phyloP scores from a whole-genome alignment of 2,329 filamentous ascomycete genomes.

The Ophiostoma perfectum region DNA sequence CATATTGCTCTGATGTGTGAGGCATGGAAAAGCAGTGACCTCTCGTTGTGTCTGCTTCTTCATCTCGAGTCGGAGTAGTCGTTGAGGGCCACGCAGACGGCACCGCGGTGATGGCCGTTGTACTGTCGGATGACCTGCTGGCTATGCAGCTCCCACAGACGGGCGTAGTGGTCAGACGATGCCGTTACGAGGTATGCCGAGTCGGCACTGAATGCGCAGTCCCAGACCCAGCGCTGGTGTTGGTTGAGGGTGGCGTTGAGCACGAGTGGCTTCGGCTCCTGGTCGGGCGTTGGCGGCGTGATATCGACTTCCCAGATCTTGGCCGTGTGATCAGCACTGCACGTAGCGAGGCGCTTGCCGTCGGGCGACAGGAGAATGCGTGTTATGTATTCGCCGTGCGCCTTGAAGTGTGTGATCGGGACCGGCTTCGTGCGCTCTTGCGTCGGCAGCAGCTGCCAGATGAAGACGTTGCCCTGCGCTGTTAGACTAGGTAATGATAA shows the following conservation, averaged over 20 bases:
- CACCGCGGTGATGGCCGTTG: constrained; percentile 86
- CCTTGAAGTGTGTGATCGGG: constrained; percentile 81
- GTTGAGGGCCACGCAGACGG: constrained; percentile 88
- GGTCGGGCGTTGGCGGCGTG: constrained; percentile 41
- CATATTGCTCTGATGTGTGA: too few species aligned
- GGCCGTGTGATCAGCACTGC: constrained; percentile 86
- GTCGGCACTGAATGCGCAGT: constrained; percentile 91
- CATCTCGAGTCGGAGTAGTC: constrained; percentile 63
- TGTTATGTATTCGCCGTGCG: constrained; percentile 89
- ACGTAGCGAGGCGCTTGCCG: constrained; percentile 89
- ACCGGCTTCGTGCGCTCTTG: constrained; percentile 77
- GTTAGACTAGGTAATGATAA: too few species aligned
- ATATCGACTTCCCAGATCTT: constrained; percentile 94
- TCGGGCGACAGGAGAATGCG: constrained; percentile 87
- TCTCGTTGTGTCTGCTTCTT: neutral
- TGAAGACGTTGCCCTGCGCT: constrained; percentile 77
- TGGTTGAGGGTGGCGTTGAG: constrained; percentile 82
- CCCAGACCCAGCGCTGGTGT: constrained; percentile 96
- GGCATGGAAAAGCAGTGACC: too few species aligned
- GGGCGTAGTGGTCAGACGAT: constrained; percentile 87
- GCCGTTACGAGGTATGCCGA: constrained; percentile 90
- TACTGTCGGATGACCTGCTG: constrained; percentile 92
- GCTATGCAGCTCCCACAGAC: constrained; percentile 81
- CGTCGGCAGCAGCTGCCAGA: constrained; percentile 87
- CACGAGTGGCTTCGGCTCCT: constrained; percentile 58